Evolutionary conservation across 768 basidiomycete genomes (phyloP), one percentile per base, ranked within the genome.

Genomic region (Pisolithus tinctorius): DNA sequence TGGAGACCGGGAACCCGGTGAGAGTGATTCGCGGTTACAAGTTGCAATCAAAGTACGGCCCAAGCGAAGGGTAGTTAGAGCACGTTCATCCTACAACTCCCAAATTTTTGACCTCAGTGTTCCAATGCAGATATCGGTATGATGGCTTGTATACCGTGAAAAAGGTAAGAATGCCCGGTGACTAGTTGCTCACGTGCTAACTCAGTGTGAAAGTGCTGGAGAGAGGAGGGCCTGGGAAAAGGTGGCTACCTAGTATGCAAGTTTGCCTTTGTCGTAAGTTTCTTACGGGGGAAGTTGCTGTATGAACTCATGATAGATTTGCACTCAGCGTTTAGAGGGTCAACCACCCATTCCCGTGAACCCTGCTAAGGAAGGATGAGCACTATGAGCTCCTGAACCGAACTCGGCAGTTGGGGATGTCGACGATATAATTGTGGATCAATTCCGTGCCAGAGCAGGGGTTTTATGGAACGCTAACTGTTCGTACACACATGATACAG

Each of bases 101-200:
- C 11, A n/a, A 42, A 9, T 34, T 23, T 23, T 37, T 34, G 20
- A 34, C 49, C 5, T 45, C 31, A 36, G 43, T 13, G 29, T 41
- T 16, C 25, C 2, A 25, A 23, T 51, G 6, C 48, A 88, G 88
- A 25, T 96, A 93, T 63, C 82, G 92, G 8, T 96, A 96, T 61
- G 93, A 95, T 58, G 93, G 93, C 1, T 73, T 96, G 10, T 96
- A 95, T 62, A 70, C 61, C 2, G 86, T 92, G 14, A 86, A 86
- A 66, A 82, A 83, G 73, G 88, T 80, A 54, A 45, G 70, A 40
- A 27, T 29, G 16, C 13, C 1, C 6, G 4, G 11, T 55, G 23
- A 9, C n/a, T 14, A 29, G 9, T 23, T 5, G 30, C 4, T 14
- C 37, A 27, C 17, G 40, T 42, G 13, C 47, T 30, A 16, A 9